Conservation (phyloP, 257 asterid species). For the Gentiana straminea region DNA sequence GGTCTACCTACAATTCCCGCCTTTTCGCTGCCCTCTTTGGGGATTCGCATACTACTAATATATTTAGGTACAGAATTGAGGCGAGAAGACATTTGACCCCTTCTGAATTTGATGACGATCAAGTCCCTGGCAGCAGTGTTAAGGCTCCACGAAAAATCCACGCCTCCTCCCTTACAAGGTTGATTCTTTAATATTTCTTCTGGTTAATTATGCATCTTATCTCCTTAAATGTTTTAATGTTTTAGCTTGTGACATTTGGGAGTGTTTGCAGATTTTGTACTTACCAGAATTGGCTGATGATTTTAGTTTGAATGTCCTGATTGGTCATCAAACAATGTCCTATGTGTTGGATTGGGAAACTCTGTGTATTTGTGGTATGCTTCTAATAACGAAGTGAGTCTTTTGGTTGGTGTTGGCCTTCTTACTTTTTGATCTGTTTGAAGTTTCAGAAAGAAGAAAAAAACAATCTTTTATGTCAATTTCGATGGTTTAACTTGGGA, state of each 20-base stretch:
- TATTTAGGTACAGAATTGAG: conserved; percentile 72
- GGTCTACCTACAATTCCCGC: too few relatives aligned
- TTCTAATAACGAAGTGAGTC: conserved; percentile 76
- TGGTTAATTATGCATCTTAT: background rate
- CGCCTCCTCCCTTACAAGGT: conserved; percentile 86
- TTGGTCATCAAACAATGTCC: conserved; percentile 82
- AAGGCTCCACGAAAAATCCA: conserved; percentile 77
- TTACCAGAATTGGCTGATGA: conserved; percentile 86
- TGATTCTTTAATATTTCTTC: background rate
- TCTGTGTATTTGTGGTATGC: conserved; percentile 95
- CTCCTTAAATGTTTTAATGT: background rate
- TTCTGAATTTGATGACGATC: conserved; percentile 55
- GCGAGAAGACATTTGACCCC: conserved; percentile 65
- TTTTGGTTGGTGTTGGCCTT: background rate
- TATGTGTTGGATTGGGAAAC: conserved; percentile 86
- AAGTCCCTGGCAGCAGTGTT: conserved; percentile 76
- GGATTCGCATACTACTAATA: conserved; percentile 53
- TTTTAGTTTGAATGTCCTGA: conserved; percentile 88
- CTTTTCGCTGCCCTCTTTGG: too few relatives aligned
- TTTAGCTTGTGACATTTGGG: too few relatives aligned
- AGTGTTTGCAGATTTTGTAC: background rate
- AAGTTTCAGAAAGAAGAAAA: background rate
- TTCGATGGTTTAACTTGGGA: background rate
- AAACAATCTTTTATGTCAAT: background rate
- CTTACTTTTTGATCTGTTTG: background rate